Percentiles rank a stretch among this genome's conserved stretches.
Conservation (phyloP, 495 filamentous ascomycete species). For the Penicillium longicatenatum region DNA sequence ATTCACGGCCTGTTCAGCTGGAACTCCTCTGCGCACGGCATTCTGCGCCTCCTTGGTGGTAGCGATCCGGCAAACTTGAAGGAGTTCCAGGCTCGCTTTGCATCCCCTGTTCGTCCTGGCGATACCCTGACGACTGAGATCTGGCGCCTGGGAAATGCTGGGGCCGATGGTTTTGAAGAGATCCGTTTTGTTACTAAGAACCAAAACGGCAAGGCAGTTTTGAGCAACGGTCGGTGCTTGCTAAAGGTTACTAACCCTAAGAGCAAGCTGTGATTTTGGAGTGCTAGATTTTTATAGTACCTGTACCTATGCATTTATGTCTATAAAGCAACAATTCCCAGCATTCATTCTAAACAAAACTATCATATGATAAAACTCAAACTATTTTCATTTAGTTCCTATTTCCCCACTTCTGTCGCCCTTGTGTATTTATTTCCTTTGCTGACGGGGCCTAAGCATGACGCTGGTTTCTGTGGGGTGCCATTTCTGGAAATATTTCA, state of each 20-base stretch:
- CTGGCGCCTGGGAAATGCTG: constrained; percentile 55
- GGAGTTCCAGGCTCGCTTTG: constrained; percentile 87
- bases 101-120: constrained; percentile 77
- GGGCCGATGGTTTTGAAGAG: constrained; percentile 71
- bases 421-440: too few species aligned
- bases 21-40: constrained; percentile 77
- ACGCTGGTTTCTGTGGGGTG: too few species aligned
- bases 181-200: constrained; percentile 71
- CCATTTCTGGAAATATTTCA: too few species aligned
- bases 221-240: constrained; percentile 82
- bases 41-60: constrained; percentile 70
- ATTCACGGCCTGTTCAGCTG: constrained; percentile 87
- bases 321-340: not conserved
- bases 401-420: not conserved
- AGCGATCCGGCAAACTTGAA: constrained; percentile 77
- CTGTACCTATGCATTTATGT: not conserved
- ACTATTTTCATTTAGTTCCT: not conserved
- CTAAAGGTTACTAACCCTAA: constrained; percentile 63
- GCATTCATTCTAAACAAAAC: not conserved
- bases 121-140: constrained; percentile 53
- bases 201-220: constrained; percentile 70
- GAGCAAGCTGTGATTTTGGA: constrained; percentile 61
- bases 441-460: too few species aligned
- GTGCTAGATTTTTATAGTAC: not conserved
- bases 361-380: not conserved